Evolutionary conservation across 2,329 filamentous ascomycete genomes (phyloP), one percentile per base, ranked within the genome.

Genomic region (Ophiostoma piceae): DNA sequence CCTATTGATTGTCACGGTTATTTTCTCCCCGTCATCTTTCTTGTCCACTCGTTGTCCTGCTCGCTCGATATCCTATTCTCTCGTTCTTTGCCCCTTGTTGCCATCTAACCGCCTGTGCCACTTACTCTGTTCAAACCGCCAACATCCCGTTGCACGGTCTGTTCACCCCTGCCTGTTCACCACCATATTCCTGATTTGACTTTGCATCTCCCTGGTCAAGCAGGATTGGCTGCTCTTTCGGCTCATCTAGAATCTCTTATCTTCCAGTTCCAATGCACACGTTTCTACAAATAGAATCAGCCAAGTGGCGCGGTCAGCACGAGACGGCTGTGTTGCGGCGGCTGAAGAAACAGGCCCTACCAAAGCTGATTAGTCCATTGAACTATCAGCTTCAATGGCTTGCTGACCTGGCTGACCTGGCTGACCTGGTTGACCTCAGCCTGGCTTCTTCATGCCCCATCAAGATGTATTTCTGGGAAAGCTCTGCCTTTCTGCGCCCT

Each of bases 281-380:
- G 43, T 47, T 60, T 62, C 57, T 9, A 62, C 57, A 62, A 62
- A 62, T 62, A 62, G 57, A 11, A 62, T 32, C 57, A 32, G 57
- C 26, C 57, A 62, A 62, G 57, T 62, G 57, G 26, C 26, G 14
- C 26, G 57, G 57, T 62, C 57, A 35, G 57, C 57, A 32, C 32
- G 11, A 32, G 6, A 62, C 6, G 12, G 57, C 57, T 62, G 57
- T 62, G 57, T 26, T 22, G n/a, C 26, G n/a, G 26, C 57, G 57
- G 26, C 57, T 62, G 57, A 62, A 62, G 8, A 26, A 26, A 26
- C 9, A 57, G n/a, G 26, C 57, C 57, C 57, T 62, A 12, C 12
- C 26, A 60, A 26, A 60, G 54, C 54, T 60, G 57, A 32, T 32
- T 57, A 57, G 51, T 16, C n/a, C 51, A 57, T 57, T 26, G n/a